phyloP scores from a whole-genome alignment of 257 asterid genomes.

The Solanum sejunctum region DNA sequence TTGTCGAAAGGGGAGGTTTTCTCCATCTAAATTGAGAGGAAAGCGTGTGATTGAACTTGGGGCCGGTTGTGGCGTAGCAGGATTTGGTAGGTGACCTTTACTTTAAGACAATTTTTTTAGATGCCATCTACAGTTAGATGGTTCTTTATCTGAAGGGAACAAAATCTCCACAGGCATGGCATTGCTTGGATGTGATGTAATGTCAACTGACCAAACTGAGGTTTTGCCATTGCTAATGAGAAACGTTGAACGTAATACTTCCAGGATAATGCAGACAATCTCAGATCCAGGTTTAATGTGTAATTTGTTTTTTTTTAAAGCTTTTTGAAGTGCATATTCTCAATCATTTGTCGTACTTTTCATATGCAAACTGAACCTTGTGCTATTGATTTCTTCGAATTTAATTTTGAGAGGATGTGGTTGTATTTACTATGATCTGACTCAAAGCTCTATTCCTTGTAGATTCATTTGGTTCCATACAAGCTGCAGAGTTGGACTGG shows the following conservation, averaged over 20 bases:
- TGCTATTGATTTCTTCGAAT: not conserved
- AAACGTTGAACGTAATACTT: constrained; percentile 74
- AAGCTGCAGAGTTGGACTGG: constrained; percentile 84
- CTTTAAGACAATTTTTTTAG: not conserved
- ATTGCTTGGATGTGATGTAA: constrained; percentile 80
- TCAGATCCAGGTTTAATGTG: constrained; percentile 37
- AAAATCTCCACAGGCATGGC: constrained; percentile 70
- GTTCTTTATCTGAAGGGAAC: not conserved
- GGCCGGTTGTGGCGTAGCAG: constrained; percentile 99
- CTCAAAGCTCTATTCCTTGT: constrained; percentile 8
- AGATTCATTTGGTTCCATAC: constrained; percentile 80
- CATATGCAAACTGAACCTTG: not conserved
- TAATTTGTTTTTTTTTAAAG: not conserved
- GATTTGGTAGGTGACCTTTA: constrained; percentile 49
- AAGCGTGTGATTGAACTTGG: constrained; percentile 97
- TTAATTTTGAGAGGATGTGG: not conserved
- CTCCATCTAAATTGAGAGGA: constrained; percentile 79
- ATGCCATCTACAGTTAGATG: not conserved
- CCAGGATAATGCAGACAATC: constrained; percentile 57
- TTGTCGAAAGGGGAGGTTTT: constrained; percentile 77
- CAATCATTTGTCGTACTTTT: not conserved
- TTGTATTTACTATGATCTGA: not conserved
- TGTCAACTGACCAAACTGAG: constrained; percentile 89
- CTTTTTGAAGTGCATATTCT: not conserved
- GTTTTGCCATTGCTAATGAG: constrained; percentile 90